Base-by-base conservation (phyloP, 1,284 basidiomycete genomes). In the Ceratobasidium sp. region DNA sequence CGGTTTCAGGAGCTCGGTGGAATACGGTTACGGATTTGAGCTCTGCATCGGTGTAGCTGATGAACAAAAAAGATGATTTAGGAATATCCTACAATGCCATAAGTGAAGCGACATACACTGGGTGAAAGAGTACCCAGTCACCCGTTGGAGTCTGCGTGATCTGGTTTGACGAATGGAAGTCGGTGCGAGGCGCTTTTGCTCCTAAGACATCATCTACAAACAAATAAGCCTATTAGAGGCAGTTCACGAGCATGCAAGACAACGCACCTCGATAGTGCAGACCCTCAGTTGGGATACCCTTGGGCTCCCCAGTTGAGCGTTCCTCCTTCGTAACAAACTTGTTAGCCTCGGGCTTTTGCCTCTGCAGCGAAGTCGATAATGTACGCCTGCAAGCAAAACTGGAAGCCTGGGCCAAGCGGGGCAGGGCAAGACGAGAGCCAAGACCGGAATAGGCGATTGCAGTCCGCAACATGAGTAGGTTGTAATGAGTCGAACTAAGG, bases 51-150 rank as follows among this genome's bases (percentile, higher is more conserved):
- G 71, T 53, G 31, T 74, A 75, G 13, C 64, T 66, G 17, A 2
- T 15, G 35, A 17, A 23, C 39, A 49, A 15, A 10, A 49, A 28
- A 8, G 1, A 28, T n/a, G n/a, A n/a, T n/a, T 35, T 42, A 45
- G 42, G 20, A 39, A 64, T 31, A 47, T 3, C 3, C 10, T 45
- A 13, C 35, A 1, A 23, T 15, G 28, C 10, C 11, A 3, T 35
- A 28, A 31, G 37, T 35, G 10, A 33, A 49, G 3, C 3, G 8
- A 42, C 69, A 1, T 53, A 74, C 69, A 74, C 69, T 28, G 69
- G 69, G 45, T 74, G 69, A 26, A 63, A 74, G 45, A 74, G 58
- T 1, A 74, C 69, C 69, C 69, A 74, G n/a, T 74, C 69, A 1
- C 69, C 69, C 7, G 69, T 73, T n/a, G 69, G 69, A 4, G 69